Conservation (phyloP, 2,329 filamentous ascomycete species). For the Mycosphaerella sp. region DNA sequence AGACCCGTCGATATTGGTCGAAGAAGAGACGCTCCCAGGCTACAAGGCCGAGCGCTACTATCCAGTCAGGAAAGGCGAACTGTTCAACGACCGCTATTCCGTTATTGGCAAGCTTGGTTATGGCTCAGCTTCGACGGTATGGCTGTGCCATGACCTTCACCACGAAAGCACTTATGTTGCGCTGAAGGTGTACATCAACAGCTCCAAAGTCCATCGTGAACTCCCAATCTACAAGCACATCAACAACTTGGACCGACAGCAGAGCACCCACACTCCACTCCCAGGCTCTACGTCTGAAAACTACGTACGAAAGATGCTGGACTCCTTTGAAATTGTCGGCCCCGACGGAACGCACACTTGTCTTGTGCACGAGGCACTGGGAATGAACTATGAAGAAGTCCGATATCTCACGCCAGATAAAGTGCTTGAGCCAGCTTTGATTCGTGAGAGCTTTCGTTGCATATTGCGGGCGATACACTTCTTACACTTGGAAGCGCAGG, state of each 20-base stretch:
- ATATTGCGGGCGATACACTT: too few relatives aligned
- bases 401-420: too few relatives aligned
- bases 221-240: constrained; percentile 31
- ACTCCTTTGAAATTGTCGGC: constrained; percentile 34
- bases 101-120: constrained; percentile 42
- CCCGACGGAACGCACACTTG: constrained; percentile 35
- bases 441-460: too few relatives aligned
- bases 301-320: constrained; percentile 34
- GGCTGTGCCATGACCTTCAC: constrained; percentile 38
- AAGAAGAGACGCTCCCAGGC: constrained; percentile 28
- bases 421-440: too few relatives aligned
- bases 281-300: too few relatives aligned
- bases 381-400: too few relatives aligned
- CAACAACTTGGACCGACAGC: constrained; percentile 21
- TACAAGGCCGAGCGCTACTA: constrained; percentile 35
- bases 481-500: too few relatives aligned
- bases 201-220: constrained; percentile 30
- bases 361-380: constrained; percentile 23
- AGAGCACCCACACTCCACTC: too few relatives aligned
- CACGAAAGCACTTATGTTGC: constrained; percentile 27
- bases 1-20: too few relatives aligned
- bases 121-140: constrained; percentile 40
- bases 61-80: constrained; percentile 35
- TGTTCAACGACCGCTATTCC: constrained; percentile 34
- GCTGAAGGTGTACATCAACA: constrained; percentile 35